Percentiles rank a stretch among this genome's conserved stretches.
These are phyloP conservation scores for Macrotyloma uniflorum DNA, from an alignment of 306 rosid species.

Conservation along the genomic window DNA sequence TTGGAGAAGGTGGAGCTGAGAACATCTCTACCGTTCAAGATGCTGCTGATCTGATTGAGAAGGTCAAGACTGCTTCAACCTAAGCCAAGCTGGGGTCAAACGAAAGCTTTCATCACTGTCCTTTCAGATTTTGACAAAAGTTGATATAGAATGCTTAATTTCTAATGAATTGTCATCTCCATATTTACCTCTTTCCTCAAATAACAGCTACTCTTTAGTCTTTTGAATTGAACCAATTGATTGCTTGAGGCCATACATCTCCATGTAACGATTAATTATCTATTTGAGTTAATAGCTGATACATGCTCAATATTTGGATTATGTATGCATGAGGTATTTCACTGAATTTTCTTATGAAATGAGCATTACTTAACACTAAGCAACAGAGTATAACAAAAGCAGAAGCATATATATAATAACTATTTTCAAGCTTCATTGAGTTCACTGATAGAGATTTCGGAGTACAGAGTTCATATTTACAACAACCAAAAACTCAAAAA, in stretches of 20 bases:
- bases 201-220: background rate
- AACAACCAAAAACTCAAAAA: constrained; percentile 25
- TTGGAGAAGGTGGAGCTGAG: constrained; percentile 74
- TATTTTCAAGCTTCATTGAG: constrained; percentile 37
- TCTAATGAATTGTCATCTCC: background rate
- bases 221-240: background rate
- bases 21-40: constrained; percentile 71
- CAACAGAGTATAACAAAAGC: background rate
- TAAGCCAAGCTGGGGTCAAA: constrained; percentile 23
- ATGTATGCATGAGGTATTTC: background rate
- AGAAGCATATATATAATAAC: background rate
- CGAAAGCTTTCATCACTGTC: background rate
- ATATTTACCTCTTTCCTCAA: background rate
- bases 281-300: background rate
- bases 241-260: background rate
- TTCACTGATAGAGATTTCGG: constrained; percentile 35
- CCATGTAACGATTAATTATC: background rate
- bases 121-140: constrained; percentile 16
- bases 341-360: background rate
- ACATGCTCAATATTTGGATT: background rate
- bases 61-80: constrained; percentile 46
- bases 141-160: background rate
- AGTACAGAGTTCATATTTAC: constrained; percentile 47
- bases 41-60: constrained; percentile 72
- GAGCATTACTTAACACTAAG: background rate